Evolutionary conservation across 345 rosid genomes (phyloP).

Genomic region (Anastatica hierochuntica): DNA sequence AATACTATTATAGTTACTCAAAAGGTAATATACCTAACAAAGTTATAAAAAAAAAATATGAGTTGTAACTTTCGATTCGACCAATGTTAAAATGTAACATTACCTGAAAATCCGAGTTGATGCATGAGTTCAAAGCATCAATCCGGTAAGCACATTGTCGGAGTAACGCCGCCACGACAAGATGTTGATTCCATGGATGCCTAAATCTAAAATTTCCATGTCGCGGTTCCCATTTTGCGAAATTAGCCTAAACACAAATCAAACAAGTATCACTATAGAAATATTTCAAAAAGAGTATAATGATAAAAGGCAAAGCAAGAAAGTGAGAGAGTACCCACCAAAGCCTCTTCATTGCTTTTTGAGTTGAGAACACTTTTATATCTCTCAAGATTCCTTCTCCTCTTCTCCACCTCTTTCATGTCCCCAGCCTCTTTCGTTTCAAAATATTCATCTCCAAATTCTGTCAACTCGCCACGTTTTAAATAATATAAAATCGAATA

Average conservation of each 20-base stretch:
- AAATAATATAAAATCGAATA: not conserved
- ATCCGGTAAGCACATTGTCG: conserved; percentile 54
- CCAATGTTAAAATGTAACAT: too few relatives aligned
- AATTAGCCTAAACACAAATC: conserved; percentile 38
- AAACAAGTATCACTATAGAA: not conserved
- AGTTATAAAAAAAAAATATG: too few relatives aligned
- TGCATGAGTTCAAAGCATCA: conserved; percentile 51
- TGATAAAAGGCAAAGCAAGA: not conserved
- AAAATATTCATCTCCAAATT: conserved; percentile 47
- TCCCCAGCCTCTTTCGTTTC: conserved; percentile 21
- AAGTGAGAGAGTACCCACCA: conserved; percentile 35
- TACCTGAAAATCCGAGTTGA: conserved; percentile 42
- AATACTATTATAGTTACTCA: too few relatives aligned
- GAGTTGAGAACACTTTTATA: conserved; percentile 51
- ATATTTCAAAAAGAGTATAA: not conserved
- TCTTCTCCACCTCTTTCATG: conserved; percentile 21
- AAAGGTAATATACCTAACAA: too few relatives aligned
- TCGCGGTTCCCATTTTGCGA: conserved; percentile 96
- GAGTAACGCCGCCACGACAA: conserved; percentile 47
- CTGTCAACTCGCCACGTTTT: conserved; percentile 27
- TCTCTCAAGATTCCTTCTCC: conserved; percentile 30
- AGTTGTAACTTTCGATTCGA: too few relatives aligned
- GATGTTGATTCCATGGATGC: conserved; percentile 71
- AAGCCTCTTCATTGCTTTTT: conserved; percentile 50
- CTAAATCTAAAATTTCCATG: conserved; percentile 72